Evolutionary conservation across 1,284 basidiomycete genomes (phyloP), one percentile per base, ranked within the genome.

Genomic region (Trametes pubescens): DNA sequence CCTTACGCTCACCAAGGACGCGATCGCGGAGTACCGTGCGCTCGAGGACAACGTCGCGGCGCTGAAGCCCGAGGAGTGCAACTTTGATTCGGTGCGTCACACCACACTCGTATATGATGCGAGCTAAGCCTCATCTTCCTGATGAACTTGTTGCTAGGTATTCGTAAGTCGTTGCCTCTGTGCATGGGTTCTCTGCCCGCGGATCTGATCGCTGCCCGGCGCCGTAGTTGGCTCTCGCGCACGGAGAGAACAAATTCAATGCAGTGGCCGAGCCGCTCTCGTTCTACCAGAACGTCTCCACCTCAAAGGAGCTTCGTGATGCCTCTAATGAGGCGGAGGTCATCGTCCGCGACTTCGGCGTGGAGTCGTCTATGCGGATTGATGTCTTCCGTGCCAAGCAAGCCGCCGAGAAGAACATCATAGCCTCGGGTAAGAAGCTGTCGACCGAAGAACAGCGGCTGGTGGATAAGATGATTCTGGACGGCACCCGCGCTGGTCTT

Each of bases 241-340:
- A 82, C 21, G 81, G 82, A 10, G 90, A 91, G 53, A 84, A 86
- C 11, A 75, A 80, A 13, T 78, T 87, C 35, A 85, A 88, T 57
- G 73, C 74, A 10, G 72, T 79, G 37, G 72, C 81, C 9, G 88
- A 90, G 68, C 90, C 90, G 0, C 80, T 91, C 14, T 77, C 81
- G 0, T 94, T 94, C 77, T 91, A 93, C 73, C 90, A 93, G 75
- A 92, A 93, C 69, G 91, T 94, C 22, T 90, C 91, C 16, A 79
- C 87, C 0, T 80, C 82, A 57, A 88, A 93, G 73, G 85, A 84
- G 51, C 81, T 94, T 22, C 84, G 93, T 4, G 91, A 94, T 71
- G 89, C 91, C 0, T 89, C 90, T 1, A 91, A 88, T 62, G 85
- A 86, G 46, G 88, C 89, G 1, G 91, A 94, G 73, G 83, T 85